phyloP scores from a whole-genome alignment of 371 early-diverging fungal species.

The Funneliformis caledonium region DNA sequence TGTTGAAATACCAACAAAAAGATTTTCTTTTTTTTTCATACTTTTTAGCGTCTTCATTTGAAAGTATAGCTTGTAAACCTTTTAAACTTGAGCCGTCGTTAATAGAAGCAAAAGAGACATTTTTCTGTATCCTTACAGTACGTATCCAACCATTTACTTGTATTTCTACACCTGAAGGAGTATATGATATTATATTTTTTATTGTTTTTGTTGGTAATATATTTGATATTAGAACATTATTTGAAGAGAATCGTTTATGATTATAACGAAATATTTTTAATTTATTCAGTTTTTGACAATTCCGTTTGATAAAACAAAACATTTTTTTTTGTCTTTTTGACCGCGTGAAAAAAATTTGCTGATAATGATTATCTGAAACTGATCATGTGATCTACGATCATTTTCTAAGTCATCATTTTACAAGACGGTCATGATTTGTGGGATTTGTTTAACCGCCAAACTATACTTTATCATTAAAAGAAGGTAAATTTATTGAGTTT shows the following conservation, averaged over 20 bases:
- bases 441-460: no score
- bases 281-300: no score
- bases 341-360: no score
- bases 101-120: constrained; percentile 73
- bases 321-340: no score
- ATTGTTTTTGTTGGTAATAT: constrained; percentile 30
- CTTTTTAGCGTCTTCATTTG: constrained; percentile 58
- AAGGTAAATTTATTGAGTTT: neutral
- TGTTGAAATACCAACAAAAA: no score
- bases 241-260: neutral
- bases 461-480: no score
- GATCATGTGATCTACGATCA: no score
- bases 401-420: no score
- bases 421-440: no score
- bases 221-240: neutral
- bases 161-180: constrained; percentile 44
- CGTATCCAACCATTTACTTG: constrained; percentile 83
- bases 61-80: constrained; percentile 77
- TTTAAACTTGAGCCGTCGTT: constrained; percentile 76
- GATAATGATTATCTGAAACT: no score
- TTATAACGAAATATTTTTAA: no score
- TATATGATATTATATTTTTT: constrained; percentile 20
- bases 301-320: neutral
- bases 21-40: constrained; percentile 37
- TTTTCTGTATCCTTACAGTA: constrained; percentile 81